Percentiles rank a stretch among this genome's conserved stretches.
Conservation (phyloP, 1,284 basidiomycete species). For the Cutaneotrichosporon daszewskae region DNA sequence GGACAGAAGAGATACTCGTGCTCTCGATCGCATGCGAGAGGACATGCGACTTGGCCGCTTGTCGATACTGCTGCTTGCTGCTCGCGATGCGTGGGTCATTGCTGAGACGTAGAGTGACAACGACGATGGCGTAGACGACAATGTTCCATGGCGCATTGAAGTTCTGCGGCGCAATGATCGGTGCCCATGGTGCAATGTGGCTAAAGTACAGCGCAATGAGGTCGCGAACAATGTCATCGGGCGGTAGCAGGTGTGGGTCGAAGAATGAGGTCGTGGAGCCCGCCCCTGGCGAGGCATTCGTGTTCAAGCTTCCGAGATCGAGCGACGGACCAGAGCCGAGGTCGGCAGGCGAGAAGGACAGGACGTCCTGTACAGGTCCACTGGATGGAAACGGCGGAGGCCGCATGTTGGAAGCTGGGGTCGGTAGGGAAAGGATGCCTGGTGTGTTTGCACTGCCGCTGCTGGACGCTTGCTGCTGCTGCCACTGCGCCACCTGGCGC, state of each 20-base stretch:
- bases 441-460: too few relatives aligned
- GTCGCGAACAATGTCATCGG: conserved; percentile 44
- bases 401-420: background rate
- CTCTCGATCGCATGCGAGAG: conserved; percentile 44
- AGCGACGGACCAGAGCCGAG: conserved; percentile 11
- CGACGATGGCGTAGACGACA: conserved; percentile 46
- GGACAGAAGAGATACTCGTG: conserved; percentile 41
- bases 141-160: conserved; percentile 42
- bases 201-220: conserved; percentile 40
- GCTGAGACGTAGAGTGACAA: conserved; percentile 40
- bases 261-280: conserved; percentile 29
- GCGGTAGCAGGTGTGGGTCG: conserved; percentile 40
- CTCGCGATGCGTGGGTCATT: conserved; percentile 31
- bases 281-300: conserved; percentile 24
- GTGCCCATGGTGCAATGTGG: conserved; percentile 46
- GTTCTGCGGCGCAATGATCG: conserved; percentile 34
- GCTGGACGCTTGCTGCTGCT: too few relatives aligned
- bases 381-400: background rate
- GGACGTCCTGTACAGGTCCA: background rate
- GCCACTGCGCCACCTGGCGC: conserved; percentile 17
- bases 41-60: conserved; percentile 43
- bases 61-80: conserved; percentile 28
- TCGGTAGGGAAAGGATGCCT: background rate
- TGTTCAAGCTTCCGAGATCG: conserved; percentile 22
- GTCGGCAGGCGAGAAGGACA: conserved; percentile 4